Evolutionary conservation across 2,329 filamentous ascomycete genomes (phyloP).

Genomic region (Colletotrichum trifolii): DNA sequence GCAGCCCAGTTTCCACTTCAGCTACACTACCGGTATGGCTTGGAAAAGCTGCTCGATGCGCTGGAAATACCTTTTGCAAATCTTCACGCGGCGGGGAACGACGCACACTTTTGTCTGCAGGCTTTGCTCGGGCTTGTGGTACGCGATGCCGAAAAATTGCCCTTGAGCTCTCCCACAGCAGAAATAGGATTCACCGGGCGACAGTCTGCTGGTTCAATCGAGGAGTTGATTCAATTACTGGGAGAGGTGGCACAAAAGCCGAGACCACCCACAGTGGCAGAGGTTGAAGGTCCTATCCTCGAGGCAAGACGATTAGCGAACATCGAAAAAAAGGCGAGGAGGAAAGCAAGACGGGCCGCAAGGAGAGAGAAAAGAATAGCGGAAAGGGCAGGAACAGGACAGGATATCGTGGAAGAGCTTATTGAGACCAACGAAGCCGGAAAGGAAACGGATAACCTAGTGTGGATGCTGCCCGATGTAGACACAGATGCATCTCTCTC

Average conservation of each 20-base stretch:
- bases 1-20: constrained; percentile 40
- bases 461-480: too few relatives aligned
- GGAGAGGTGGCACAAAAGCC: neutral
- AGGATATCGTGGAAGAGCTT: too few relatives aligned
- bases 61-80: constrained; percentile 37
- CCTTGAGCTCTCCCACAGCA: neutral
- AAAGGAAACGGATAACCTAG: too few relatives aligned
- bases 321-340: neutral
- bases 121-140: constrained; percentile 36
- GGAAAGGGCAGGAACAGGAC: neutral
- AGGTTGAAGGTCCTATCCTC: neutral
- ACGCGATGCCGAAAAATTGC: neutral
- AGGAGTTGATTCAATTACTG: neutral
- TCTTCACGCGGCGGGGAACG: constrained; percentile 43
- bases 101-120: constrained; percentile 42
- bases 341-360: constrained; percentile 7
- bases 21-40: constrained; percentile 39
- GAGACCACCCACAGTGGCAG: constrained; percentile 2
- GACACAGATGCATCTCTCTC: too few relatives aligned
- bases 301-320: constrained; percentile 3
- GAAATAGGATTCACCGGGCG: too few relatives aligned
- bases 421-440: too few relatives aligned
- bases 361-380: constrained; percentile 1
- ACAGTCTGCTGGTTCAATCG: too few relatives aligned
- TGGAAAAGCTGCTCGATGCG: constrained; percentile 38